These are phyloP conservation scores for Ehretia macrophylla DNA, from an alignment of 257 asterid genomes.

Conservation along the genomic window DNA sequence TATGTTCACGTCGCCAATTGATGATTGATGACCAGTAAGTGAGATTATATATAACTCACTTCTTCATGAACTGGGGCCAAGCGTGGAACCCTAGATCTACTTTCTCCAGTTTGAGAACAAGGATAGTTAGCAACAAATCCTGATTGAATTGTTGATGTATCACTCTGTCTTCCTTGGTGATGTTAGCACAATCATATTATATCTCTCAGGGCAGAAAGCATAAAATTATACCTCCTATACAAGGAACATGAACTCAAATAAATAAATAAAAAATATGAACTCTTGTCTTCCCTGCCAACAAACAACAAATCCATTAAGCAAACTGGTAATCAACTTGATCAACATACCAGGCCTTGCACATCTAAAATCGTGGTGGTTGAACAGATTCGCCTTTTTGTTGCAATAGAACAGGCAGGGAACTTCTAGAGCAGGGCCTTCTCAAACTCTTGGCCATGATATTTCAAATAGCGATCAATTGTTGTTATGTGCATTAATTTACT, in stretches of 20 bases:
- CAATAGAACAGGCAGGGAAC: slow-evolving; percentile 92
- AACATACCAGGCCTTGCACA: slow-evolving; percentile 91
- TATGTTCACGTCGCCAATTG: not conserved
- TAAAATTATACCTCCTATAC: not conserved
- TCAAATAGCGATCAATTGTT: slow-evolving; percentile 70
- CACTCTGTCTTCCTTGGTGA: slow-evolving; percentile 53
- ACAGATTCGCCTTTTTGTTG: slow-evolving; percentile 76
- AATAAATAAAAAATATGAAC: slow-evolving; percentile 1
- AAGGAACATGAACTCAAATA: not conserved
- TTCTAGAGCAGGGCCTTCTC: slow-evolving; percentile 81
- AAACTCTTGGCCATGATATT: slow-evolving; percentile 91
- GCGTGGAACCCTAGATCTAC: slow-evolving; percentile 29
- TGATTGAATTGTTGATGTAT: slow-evolving; percentile 49
- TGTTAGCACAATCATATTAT: slow-evolving; percentile 9
- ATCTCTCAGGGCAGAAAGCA: not conserved
- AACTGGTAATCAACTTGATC: slow-evolving; percentile 17
- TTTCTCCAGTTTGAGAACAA: slow-evolving; percentile 41
- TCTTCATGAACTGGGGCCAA: slow-evolving; percentile 62
- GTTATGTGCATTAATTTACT: slow-evolving; percentile 72
- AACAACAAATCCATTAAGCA: not conserved
- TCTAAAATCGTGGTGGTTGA: slow-evolving; percentile 86
- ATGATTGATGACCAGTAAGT: not conserved
- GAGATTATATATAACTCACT: slow-evolving; percentile 39
- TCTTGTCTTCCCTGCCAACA: slow-evolving; percentile 31
- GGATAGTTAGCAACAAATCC: slow-evolving; percentile 55